Evolutionary conservation across 2,329 filamentous ascomycete species (phyloP).

Genomic region (Claviceps pusilla): DNA sequence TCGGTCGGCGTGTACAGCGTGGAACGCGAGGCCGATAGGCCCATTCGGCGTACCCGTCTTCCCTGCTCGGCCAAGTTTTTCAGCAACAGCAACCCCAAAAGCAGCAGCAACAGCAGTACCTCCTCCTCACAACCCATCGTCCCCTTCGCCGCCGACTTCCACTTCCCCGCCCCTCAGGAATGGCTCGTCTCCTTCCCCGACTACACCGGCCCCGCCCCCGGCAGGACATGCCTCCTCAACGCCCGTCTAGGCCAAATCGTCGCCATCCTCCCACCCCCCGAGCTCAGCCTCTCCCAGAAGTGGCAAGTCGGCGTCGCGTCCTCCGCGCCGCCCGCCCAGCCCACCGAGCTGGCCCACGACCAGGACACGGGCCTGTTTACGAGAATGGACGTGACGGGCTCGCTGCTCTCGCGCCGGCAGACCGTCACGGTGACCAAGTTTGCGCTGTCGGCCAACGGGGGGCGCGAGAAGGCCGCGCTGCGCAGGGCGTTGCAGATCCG

Average conservation of each 20-base stretch:
- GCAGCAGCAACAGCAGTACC: not conserved
- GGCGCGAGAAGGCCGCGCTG: slow-evolving; percentile 2
- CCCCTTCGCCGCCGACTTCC: slow-evolving; percentile 2
- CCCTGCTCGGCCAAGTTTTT: not conserved
- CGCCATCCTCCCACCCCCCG: not conserved
- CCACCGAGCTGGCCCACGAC: not conserved
- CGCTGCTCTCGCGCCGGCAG: slow-evolving; percentile 1
- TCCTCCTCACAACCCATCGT: not conserved
- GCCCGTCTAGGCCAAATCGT: slow-evolving; percentile 5
- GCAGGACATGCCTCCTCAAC: slow-evolving; percentile 4
- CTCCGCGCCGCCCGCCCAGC: not conserved
- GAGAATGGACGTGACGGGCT: not conserved
- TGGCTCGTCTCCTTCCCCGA: slow-evolving; percentile 6
- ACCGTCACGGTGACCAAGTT: slow-evolving; percentile 3
- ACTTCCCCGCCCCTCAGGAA: slow-evolving; percentile 3
- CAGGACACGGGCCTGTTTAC: slow-evolving; percentile 2
- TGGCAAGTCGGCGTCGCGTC: slow-evolving; percentile 3
- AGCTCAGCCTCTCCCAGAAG: slow-evolving; percentile 3
- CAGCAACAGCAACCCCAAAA: not conserved
- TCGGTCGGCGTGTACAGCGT: slow-evolving; percentile 2
- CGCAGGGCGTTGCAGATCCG: slow-evolving; percentile 3
- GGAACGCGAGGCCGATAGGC: not conserved
- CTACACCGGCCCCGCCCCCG: slow-evolving; percentile 1
- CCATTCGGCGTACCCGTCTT: not conserved
- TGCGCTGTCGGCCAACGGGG: slow-evolving; percentile 3